Evolutionary conservation across 495 filamentous ascomycete genomes (phyloP), one percentile per base, ranked within the genome.

Genomic region (Penicillium steckii): DNA sequence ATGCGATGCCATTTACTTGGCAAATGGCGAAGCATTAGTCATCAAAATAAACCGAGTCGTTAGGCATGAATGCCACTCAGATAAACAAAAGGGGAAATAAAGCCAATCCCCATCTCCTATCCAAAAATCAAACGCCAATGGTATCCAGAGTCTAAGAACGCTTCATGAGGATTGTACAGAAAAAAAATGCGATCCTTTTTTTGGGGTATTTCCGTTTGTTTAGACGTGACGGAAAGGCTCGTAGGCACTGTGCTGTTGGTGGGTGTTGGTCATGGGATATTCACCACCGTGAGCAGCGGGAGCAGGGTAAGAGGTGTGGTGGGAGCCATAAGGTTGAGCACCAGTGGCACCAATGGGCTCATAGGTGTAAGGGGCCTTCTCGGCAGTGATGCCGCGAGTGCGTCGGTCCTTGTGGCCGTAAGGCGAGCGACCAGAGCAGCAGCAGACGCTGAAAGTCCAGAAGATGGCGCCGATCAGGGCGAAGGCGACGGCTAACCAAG

Each of bases 361-460:
- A 53, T 80, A 80, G 33, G 70, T 78, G 63, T 80, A 77, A 23
- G 75, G 76, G 22, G 74, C 67, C 68, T 80, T 78, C 52, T 78
- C 75, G 53, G 72, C 73, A 23, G 62, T 73, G 29, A 78, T 27
- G 27, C 64, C 48, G 27, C 66, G 57, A 26, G 27, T 53, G 56
- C 44, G 54, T 45, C 59, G 53, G 32, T 70, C 57, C 30, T 61
- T 60, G 67, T 74, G 68, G 60, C 69, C 66, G 61, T 76, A 75
- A 2, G 73, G 75, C 3, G 75, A 76, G 55, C 72, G 71, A n/a
- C 83, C 83, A 50, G 76, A 80, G 78, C 93, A 96, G 84, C 92
- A 97, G 87, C 93, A 97, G 49, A 84, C 78, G 69, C 84, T 89
- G 70, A 95, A 83, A 57, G 88, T 74, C 93, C 93, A 97, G 85